Base-by-base conservation (phyloP, 495 filamentous ascomycete genomes). In the Apodospora peruviana region DNA sequence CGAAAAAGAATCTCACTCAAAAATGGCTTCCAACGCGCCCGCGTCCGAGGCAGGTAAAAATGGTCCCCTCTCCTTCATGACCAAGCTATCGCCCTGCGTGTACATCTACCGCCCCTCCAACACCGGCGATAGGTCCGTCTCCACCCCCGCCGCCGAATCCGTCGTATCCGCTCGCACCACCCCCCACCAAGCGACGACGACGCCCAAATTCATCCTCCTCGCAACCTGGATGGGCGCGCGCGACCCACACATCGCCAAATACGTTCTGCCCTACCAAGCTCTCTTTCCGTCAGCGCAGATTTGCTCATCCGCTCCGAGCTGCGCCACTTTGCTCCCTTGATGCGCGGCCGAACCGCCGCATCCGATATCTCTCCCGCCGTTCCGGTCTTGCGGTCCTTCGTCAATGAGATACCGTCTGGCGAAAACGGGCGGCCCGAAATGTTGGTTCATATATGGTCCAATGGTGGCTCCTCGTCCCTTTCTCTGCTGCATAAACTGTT, bases 211-310 rank as follows among this genome's bases (percentile, higher is more conserved):
- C n/a, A 59, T 77, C 24, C 11, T 77, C 36, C 51, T 74, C 37
- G 58, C 60, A 10, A 53, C 65, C 12, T 74, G 72, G 72, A 72
- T 74, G 68, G 70, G 64, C 18, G 73, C 73, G 7, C 69, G 50
- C 39, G 62, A 72, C 37, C 50, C 55, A 2, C 72, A 74, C 61
- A 70, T 75, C 48, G 59, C 62, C 38, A 77, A 74, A 43, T 73
- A 75, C 60, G 56, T 74, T 43, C 37, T 52, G 2, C 62, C 57
- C 23, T 68, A 77, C 58, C 70, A 60, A 17, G 48, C 51, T 3
- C 50, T 70, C 2, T 77, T 62, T 54, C 72, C 73, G 2, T 48
- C 61, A 4, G 45, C 66, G 0, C 57, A 49, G 1, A 71, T 77
- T 43, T 77, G 18, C 59, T 77, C 3, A 20, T 72, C 40, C 68